Conservation (phyloP, 116 monocot genomes). For the Posidonia oceanica region DNA sequence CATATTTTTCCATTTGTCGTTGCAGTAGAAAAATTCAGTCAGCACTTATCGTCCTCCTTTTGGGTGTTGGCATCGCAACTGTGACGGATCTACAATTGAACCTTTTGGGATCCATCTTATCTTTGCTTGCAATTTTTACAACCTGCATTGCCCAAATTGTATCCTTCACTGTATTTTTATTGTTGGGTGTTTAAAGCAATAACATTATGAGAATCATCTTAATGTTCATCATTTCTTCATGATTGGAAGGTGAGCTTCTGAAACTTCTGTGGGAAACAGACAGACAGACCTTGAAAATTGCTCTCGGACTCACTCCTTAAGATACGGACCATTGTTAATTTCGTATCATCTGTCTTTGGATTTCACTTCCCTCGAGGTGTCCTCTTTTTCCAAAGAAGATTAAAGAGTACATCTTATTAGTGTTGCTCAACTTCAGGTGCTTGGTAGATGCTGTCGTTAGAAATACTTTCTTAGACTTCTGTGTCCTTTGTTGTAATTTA, state of each 20-base stretch:
- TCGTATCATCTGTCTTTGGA: too few relatives aligned
- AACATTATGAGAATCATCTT: neutral
- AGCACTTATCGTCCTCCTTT: conserved; percentile 61
- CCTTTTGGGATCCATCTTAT: conserved; percentile 60
- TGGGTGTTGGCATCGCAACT: conserved; percentile 91
- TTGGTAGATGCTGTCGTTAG: neutral
- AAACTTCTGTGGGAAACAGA: neutral
- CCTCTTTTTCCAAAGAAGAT: neutral
- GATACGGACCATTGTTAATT: too few relatives aligned
- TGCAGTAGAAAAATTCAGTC: conserved; percentile 72
- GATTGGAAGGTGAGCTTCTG: neutral
- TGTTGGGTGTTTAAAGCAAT: neutral
- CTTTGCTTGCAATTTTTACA: conserved; percentile 73
- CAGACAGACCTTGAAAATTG: neutral
- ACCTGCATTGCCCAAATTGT: conserved; percentile 96
- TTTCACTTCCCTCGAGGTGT: neutral
- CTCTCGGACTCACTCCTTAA: too few relatives aligned
- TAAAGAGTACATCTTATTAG: too few relatives aligned
- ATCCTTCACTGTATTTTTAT: conserved; percentile 38
- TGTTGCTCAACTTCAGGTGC: neutral
- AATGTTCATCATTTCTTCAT: neutral
- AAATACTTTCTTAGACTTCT: too few relatives aligned
- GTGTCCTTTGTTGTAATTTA: too few relatives aligned
- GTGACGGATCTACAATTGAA: conserved; percentile 94
- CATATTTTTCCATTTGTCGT: conserved; percentile 7